Base-by-base conservation (phyloP, 2,329 filamentous ascomycete genomes). In the Colletotrichum zoysiae region DNA sequence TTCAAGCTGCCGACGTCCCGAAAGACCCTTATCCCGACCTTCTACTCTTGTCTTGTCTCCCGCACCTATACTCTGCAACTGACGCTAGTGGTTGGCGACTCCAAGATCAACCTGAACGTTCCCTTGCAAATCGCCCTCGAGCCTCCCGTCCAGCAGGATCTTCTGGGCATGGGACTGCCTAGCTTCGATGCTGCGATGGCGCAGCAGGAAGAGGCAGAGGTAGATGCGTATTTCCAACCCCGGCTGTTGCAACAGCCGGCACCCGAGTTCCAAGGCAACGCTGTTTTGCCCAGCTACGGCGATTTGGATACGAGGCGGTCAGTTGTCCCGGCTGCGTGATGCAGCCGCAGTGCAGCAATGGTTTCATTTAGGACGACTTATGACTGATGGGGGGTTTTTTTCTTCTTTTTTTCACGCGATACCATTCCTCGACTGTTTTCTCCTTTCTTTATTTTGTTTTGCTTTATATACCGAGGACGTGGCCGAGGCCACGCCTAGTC, bases 41-140 rank as follows among this genome's bases (percentile, higher is more conserved):
- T 90, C 76, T 86, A 89, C 80, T 86, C 85, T 11, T 90, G 88
- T 80, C 85, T 90, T 77, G 81, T 84, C 48, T 87, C 86, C 9
- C 85, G 88, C 35, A 84, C 84, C n/a, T 90, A 90, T 78, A 82
- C 85, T 5, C 76, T 90, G 40, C 83, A 85, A 74, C 75, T 87
- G 53, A 79, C 80, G 18, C 76, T 90, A 7, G 81, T 80, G 8
- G 80, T 82, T 3, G 84, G 82, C 20, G 80, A 84, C 9, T 79
- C 81, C 67, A 84, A 81, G 76, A 74, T 88, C 51, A 82, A 82
- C 50, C 78, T 89, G 35, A 76, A 78, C 30, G 76, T 89, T 53
- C 87, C 87, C 8, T 74, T 89, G 56, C 87, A 89, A 78, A 76
- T 89, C 56, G 86, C 83, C 2, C 83, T 88, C 30, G 82, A 84